Evolutionary conservation across 1,284 basidiomycete species (phyloP), one percentile per base, ranked within the genome.

Genomic region (Caloboletus firmus): DNA sequence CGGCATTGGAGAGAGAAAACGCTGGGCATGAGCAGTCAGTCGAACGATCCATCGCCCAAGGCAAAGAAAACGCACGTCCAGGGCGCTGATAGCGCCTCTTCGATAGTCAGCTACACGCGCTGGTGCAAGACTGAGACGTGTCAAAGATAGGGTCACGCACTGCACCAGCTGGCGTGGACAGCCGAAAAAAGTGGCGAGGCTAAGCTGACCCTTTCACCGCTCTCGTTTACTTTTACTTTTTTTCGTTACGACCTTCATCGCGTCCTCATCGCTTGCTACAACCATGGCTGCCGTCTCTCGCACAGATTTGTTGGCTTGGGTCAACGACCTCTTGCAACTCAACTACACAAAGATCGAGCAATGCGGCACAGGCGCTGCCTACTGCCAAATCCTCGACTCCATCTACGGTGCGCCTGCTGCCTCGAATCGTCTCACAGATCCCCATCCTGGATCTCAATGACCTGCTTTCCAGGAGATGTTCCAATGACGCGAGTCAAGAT

Each of bases 301-400:
- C 69, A 90, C 91, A 45, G 97, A 99, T 69, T 82, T 99, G 31
- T 70, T 99, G 39, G 80, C 81, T 47, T 99, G 97, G 97, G 77
- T 98, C 68, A 98, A 98, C 74, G 92, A 96, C 45, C 85, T 99
- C 20, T 82, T 98, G 9, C 85, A 89, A 65, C 76, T 93, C 70
- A 91, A 89, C 74, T 95, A 97, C 75, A 93, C 90, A 31, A 98
- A 98, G 74, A 76, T 97, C 58, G 94, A 96, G 73, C 94, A 98
- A 74, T 97, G 93, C 70, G 95, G 95, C 31, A 84, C 86, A 1
- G 94, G 94, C 56, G 90, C 82, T 15, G 91, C 91, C 31, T 95
- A 95, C 73, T 94, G 93, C 71, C 94, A 95, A 73, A 80, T 98
- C 67, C 76, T 98, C 54, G 95, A 98, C 78, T 93, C 91, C 45